Percentiles rank a stretch among this genome's conserved stretches.
These are phyloP conservation scores for Otatea glauca DNA, from an alignment of 176 grass and related monocot genomes.

Conservation along the genomic window DNA sequence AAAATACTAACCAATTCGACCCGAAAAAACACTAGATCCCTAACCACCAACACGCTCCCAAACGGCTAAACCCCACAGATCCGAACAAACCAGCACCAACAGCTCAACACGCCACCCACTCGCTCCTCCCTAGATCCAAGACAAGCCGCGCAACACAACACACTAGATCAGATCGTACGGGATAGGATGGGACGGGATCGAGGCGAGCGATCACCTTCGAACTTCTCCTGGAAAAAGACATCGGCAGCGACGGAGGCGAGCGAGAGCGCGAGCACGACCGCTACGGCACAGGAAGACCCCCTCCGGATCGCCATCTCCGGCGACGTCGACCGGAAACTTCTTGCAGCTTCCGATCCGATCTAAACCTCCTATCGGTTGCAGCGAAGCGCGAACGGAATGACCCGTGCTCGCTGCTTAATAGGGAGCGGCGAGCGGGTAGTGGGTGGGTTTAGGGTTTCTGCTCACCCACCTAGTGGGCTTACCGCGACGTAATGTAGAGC, in stretches of 20 bases:
- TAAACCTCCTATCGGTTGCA: neutral
- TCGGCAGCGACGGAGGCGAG: constrained; percentile 52
- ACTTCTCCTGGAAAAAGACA: constrained; percentile 96
- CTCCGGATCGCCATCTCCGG: constrained; percentile 62
- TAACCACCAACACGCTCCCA: neutral
- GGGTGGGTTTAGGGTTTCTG: constrained; percentile 27
- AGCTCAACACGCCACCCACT: neutral
- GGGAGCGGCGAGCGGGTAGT: too few relatives aligned
- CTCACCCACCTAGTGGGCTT: neutral
- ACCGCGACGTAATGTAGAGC: neutral
- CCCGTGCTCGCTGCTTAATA: constrained; percentile 29
- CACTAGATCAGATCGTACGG: constrained; percentile 1
- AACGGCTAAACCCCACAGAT: constrained; percentile 19
- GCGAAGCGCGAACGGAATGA: neutral
- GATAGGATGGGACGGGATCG: neutral
- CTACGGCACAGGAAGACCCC: constrained; percentile 35
- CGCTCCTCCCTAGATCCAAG: neutral
- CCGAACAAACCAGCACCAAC: neutral
- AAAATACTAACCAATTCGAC: neutral
- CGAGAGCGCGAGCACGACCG: constrained; percentile 54
- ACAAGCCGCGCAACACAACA: neutral
- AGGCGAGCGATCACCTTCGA: constrained; percentile 60
- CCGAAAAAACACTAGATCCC: constrained; percentile 1
- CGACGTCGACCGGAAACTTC: constrained; percentile 19
- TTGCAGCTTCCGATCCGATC: constrained; percentile 48